Percentiles rank a stretch among this genome's conserved stretches.
phyloP scores from a whole-genome alignment of 2,329 filamentous ascomycete species.

The Cyphellophora attinorum region DNA sequence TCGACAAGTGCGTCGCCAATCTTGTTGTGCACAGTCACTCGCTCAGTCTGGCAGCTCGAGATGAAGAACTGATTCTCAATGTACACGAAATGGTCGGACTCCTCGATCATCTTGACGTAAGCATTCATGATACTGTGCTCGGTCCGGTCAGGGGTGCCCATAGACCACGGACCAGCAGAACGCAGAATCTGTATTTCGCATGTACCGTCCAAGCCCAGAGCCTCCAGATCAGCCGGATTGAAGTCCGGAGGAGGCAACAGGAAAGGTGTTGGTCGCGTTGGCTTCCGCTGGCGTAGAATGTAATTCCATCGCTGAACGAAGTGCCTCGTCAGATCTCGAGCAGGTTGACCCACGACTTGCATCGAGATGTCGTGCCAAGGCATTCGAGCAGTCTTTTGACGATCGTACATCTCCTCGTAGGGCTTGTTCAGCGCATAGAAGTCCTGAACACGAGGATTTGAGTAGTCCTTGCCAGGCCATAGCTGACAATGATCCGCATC shows the following conservation, averaged over 20 bases:
- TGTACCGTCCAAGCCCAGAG: slow-evolving; percentile 79
- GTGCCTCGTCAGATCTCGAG: slow-evolving; percentile 84
- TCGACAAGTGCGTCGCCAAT: slow-evolving; percentile 93
- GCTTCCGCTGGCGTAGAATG: slow-evolving; percentile 81
- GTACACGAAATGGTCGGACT: slow-evolving; percentile 94
- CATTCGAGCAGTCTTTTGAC: slow-evolving; percentile 81
- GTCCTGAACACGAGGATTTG: slow-evolving; percentile 88
- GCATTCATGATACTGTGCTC: slow-evolving; percentile 95
- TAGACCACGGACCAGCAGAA: slow-evolving; percentile 83
- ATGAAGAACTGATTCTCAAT: slow-evolving; percentile 99
- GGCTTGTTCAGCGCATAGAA: slow-evolving; percentile 89
- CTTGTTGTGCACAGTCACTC: slow-evolving; percentile 78
- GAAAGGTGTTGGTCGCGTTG: slow-evolving; percentile 87
- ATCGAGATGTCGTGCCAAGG: slow-evolving; percentile 98
- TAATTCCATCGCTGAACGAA: slow-evolving; percentile 99
- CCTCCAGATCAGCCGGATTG: slow-evolving; percentile 72
- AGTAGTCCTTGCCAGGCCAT: slow-evolving; percentile 97
- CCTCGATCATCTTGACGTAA: slow-evolving; percentile 87
- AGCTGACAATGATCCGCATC: slow-evolving; percentile 92
- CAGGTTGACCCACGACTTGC: slow-evolving; percentile 94
- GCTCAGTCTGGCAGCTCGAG: slow-evolving; percentile 80
- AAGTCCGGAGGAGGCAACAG: slow-evolving; percentile 89
- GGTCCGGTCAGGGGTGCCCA: slow-evolving; percentile 71
- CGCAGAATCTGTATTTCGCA: slow-evolving; percentile 95
- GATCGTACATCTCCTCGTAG: slow-evolving; percentile 98